Evolutionary conservation across 345 rosid species (phyloP).

Genomic region (Microcos paniculata): DNA sequence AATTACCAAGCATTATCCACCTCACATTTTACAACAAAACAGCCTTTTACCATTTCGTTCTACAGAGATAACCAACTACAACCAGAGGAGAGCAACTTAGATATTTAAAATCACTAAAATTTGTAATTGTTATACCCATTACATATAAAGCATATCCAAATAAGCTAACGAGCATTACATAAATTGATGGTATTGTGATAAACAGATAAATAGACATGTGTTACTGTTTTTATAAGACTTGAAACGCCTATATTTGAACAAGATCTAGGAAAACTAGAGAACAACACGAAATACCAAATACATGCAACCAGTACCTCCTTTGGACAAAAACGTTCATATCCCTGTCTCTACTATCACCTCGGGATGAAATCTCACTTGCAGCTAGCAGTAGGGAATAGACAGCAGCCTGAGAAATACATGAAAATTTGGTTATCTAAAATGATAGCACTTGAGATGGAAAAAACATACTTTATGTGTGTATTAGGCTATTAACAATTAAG

Average conservation of each 20-base stretch:
- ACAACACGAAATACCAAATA: background rate
- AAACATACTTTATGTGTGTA: background rate
- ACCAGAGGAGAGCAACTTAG: background rate
- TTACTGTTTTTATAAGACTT: background rate
- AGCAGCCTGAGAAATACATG: slow-evolving; percentile 58
- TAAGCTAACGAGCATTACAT: background rate
- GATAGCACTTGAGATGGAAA: background rate
- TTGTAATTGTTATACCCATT: background rate
- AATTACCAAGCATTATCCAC: background rate
- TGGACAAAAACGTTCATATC: slow-evolving; percentile 73
- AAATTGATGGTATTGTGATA: background rate
- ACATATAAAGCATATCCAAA: slow-evolving; percentile 6
- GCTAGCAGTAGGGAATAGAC: slow-evolving; percentile 86
- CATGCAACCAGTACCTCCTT: slow-evolving; percentile 54
- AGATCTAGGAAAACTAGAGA: background rate
- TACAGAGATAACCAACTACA: slow-evolving; percentile 3
- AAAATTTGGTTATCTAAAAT: background rate
- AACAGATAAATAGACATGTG: background rate
- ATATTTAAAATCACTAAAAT: background rate
- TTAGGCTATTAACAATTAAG: too few species aligned
- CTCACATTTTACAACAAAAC: background rate
- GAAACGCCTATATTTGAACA: background rate
- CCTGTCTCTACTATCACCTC: slow-evolving; percentile 70
- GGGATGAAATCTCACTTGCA: slow-evolving; percentile 78
- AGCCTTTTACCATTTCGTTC: background rate